Conservation (phyloP, 306 rosid species). For the Urtica urens region DNA sequence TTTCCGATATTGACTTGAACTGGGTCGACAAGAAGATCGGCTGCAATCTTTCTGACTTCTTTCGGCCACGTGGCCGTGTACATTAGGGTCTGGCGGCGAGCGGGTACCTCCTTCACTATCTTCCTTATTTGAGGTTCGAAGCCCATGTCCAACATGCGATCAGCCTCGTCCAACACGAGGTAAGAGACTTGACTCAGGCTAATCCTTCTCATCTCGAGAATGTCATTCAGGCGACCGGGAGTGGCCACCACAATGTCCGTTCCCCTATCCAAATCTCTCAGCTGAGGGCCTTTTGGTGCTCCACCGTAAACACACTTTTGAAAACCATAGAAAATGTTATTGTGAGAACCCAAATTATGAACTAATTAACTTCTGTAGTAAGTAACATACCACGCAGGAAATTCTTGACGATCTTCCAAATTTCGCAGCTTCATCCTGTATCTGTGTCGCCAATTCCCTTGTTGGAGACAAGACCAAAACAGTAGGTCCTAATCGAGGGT, state of each 20-base stretch:
- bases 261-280: conserved; percentile 90
- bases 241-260: conserved; percentile 96
- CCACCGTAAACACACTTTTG: conserved; percentile 91
- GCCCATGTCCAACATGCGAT: conserved; percentile 99
- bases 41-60: conserved; percentile 96
- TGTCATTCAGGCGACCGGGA: conserved; percentile 99
- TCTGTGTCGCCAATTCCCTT: conserved; percentile 96
- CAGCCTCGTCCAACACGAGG: conserved; percentile 96
- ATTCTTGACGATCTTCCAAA: conserved; percentile 76
- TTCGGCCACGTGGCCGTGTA: conserved; percentile 99
- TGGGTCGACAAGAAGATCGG: conserved; percentile 82
- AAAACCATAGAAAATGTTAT: neutral
- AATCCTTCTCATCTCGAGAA: conserved; percentile 91
- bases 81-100: conserved; percentile 94
- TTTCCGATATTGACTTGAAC: conserved; percentile 96
- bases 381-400: conserved; percentile 59
- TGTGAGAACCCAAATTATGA: neutral
- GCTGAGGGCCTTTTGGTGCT: conserved; percentile 98
- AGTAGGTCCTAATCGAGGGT: conserved; percentile 67
- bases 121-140: conserved; percentile 98
- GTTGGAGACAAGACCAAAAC: conserved; percentile 90
- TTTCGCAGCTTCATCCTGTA: conserved; percentile 95
- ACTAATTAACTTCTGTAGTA: neutral
- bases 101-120: conserved; percentile 90
- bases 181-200: conserved; percentile 86